These are phyloP conservation scores for Phytophthora sp. DNA, from an alignment of 352 stramenopile species.

Conservation along the genomic window DNA sequence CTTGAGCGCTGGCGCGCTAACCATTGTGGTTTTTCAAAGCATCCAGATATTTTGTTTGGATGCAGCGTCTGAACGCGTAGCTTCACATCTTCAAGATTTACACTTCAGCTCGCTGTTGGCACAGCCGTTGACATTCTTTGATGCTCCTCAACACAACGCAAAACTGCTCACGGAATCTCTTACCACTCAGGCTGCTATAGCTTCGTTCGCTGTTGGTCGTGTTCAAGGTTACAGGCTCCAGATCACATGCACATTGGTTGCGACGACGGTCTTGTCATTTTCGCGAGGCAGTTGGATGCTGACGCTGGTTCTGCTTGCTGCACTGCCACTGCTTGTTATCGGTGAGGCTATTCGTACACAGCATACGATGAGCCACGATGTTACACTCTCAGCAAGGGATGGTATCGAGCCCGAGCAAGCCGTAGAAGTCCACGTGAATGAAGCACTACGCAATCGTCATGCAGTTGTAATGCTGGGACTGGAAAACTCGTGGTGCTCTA, in stretches of 20 bases:
- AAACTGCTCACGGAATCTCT: conserved; percentile 62
- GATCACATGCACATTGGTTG: conserved; percentile 38
- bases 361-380: background rate
- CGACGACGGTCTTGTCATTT: conserved; percentile 44
- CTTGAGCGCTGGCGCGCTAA: conserved; percentile 33
- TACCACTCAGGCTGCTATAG: conserved; percentile 53
- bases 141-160: conserved; percentile 52
- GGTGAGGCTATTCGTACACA: conserved; percentile 37
- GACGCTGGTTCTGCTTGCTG: conserved; percentile 58
- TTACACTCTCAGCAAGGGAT: background rate
- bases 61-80: conserved; percentile 58
- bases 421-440: conserved; percentile 44
- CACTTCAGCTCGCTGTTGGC: conserved; percentile 54
- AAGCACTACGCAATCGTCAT: conserved; percentile 53
- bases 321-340: conserved; percentile 66
- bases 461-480: conserved; percentile 45
- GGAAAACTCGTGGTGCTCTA: conserved; percentile 33
- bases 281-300: conserved; percentile 64
- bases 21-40: conserved; percentile 35
- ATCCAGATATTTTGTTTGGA: conserved; percentile 53
- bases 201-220: conserved; percentile 45
- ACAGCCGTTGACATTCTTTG: conserved; percentile 76
- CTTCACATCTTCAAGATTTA: conserved; percentile 48
- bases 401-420: conserved; percentile 16
- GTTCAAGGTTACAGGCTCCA: conserved; percentile 58